Conservation (phyloP, 2,329 filamentous ascomycete species). For the Apiospora arundinis region DNA sequence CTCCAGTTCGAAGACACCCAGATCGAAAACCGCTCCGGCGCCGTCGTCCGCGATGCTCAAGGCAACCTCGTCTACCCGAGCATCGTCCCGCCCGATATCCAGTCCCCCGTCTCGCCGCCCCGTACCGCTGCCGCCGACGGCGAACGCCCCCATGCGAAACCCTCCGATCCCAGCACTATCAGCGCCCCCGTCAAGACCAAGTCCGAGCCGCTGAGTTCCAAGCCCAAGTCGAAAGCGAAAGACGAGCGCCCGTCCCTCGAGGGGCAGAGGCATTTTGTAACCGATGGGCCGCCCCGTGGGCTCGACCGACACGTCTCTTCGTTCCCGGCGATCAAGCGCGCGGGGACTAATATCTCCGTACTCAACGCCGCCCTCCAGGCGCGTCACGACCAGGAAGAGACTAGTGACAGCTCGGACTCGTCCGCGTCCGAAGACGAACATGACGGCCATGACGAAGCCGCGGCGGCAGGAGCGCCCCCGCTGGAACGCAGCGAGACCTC, state of each 20-base stretch:
- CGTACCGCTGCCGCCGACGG: slow-evolving; percentile 22
- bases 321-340: slow-evolving; percentile 30
- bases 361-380: slow-evolving; percentile 27
- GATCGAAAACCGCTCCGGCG: slow-evolving; percentile 26
- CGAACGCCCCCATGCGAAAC: neutral
- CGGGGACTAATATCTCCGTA: slow-evolving; percentile 32
- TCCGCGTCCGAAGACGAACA: slow-evolving; percentile 33
- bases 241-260: slow-evolving; percentile 28
- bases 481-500: neutral
- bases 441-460: slow-evolving; percentile 23
- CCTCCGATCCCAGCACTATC: slow-evolving; percentile 3
- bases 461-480: slow-evolving; percentile 15
- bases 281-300: slow-evolving; percentile 29
- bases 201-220: slow-evolving; percentile 26
- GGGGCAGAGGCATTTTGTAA: slow-evolving; percentile 28
- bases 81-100: slow-evolving; percentile 34
- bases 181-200: slow-evolving; percentile 27
- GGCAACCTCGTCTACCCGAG: slow-evolving; percentile 34
- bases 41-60: slow-evolving; percentile 31
- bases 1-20: slow-evolving; percentile 26
- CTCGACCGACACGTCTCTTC: slow-evolving; percentile 24
- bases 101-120: slow-evolving; percentile 28
- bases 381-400: slow-evolving; percentile 19
- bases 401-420: slow-evolving; percentile 29
- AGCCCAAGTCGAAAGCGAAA: neutral